Evolutionary conservation across 2,329 filamentous ascomycete species (phyloP), one percentile per base, ranked within the genome.

Genomic region (Ilyonectria robusta): DNA sequence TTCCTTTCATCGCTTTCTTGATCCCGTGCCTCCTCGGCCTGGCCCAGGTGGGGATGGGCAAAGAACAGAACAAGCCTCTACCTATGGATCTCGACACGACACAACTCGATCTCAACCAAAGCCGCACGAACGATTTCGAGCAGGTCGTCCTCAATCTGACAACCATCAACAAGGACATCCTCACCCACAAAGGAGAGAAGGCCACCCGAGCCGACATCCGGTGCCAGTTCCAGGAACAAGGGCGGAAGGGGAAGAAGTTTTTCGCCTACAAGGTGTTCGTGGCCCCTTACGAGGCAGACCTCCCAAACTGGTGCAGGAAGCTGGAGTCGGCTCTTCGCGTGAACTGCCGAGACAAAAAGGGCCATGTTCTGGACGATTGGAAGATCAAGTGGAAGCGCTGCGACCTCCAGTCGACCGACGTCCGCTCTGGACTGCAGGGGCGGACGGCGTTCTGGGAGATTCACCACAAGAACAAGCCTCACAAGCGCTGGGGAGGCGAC

Each of bases 381-480:
- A 19, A 54, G 9, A n/a, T 59, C 9, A 35, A 11, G 4, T 53
- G 48, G 19, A 47, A 6, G 21, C 58, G 59, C 17, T 66, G 64
- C 59, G 63, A 66, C 46, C 15, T 62, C 26, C 35, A 62, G 29
- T 56, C 59, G 21, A 13, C 37, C 3, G 64, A 66, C 47, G 54
- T 62, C 42, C 42, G 62, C 26, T 37, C 15, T 10, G 47, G 29
- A 3, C 21, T 15, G 8, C 19, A 15, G 26, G 64, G 64, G 19
- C 35, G 44, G 26, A 56, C 59, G 29, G 57, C 54, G 17, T n/a
- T 35, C 23, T 37, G 62, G 21, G 47, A 51, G 11, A 7, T 66
- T 5, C 11, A 10, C 6, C 4, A 54, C 37, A 19, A 13, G 13
- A n/a, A 37, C 26, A 42, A 40, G 17, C 17, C 37, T 23, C 9